A percentile compares a stretch with the other conserved stretches of the same genome.
Conservation (phyloP, 345 rosid genomes). For the Rhodomyrtus tomentosa region DNA sequence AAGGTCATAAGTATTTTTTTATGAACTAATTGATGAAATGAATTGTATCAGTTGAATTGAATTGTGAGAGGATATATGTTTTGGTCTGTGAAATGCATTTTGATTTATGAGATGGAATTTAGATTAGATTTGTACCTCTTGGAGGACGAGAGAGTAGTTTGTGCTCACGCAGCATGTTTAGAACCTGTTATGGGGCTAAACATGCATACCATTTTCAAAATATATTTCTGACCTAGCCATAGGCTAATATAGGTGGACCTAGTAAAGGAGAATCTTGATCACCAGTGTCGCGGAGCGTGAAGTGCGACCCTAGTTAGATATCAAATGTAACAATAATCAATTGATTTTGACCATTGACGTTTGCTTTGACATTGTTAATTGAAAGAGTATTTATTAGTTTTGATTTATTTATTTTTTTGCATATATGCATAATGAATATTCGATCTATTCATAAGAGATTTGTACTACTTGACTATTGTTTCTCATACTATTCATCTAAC, state of each 20-base stretch:
- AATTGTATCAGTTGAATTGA: not conserved
- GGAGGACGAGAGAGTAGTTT: not conserved
- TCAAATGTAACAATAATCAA: not conserved
- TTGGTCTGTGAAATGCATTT: not conserved
- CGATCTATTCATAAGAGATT: not conserved
- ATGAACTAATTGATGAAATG: not conserved
- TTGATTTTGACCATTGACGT: not conserved
- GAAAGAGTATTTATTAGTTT: not conserved
- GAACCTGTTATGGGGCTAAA: not conserved
- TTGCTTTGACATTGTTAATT: not conserved
- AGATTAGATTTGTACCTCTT: not conserved
- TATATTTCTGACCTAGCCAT: fast-evolving
- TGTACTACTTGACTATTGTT: not conserved
- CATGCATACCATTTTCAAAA: not conserved
- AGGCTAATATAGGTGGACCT: not conserved
- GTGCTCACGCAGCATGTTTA: not conserved
- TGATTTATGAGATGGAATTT: not conserved
- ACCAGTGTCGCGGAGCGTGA: fast-evolving
- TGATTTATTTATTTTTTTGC: no score
- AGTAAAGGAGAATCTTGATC: not conserved
- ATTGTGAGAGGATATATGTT: not conserved
- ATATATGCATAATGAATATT: fast-evolving
- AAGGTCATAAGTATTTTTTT: not conserved
- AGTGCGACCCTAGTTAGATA: not conserved
- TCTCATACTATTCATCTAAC: not conserved